Conservation (phyloP, 2,329 filamentous ascomycete genomes). For the Harringtonia lauricola region DNA sequence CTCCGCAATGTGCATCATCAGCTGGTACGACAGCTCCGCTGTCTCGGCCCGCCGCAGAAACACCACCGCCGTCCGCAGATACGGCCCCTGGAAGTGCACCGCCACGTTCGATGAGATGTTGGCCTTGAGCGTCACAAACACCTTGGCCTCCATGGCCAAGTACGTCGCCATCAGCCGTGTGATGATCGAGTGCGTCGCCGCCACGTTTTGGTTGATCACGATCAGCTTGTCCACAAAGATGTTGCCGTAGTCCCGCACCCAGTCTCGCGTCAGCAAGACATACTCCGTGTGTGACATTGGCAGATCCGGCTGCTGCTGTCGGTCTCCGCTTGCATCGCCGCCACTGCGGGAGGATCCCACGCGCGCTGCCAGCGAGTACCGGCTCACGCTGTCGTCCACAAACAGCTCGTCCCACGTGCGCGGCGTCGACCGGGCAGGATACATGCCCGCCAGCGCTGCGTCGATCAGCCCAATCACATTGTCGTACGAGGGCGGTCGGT, state of each 20-base stretch:
- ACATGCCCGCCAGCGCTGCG: slow-evolving; percentile 30
- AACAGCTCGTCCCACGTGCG: slow-evolving; percentile 21
- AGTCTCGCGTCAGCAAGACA: slow-evolving; percentile 11
- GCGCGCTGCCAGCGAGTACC: background rate
- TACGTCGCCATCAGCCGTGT: slow-evolving; percentile 42
- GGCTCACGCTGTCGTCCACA: slow-evolving; percentile 22
- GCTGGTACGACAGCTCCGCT: slow-evolving; percentile 20
- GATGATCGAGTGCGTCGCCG: slow-evolving; percentile 44
- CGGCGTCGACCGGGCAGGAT: slow-evolving; percentile 5
- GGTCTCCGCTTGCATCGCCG: too few relatives aligned
- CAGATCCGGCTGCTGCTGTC: slow-evolving; percentile 10
- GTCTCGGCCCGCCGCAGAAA: slow-evolving; percentile 37
- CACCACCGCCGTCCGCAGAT: slow-evolving; percentile 38
- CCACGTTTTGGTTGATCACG: slow-evolving; percentile 44
- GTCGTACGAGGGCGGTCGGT: slow-evolving; percentile 42
- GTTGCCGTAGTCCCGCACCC: slow-evolving; percentile 22
- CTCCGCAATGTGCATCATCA: slow-evolving; percentile 30
- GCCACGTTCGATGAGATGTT: slow-evolving; percentile 41
- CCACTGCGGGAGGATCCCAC: too few relatives aligned
- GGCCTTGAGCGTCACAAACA: slow-evolving; percentile 41
- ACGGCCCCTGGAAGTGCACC: slow-evolving; percentile 38
- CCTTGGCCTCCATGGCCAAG: slow-evolving; percentile 34
- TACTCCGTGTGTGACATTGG: slow-evolving; percentile 12
- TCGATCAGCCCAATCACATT: slow-evolving; percentile 39
- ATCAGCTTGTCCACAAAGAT: slow-evolving; percentile 59